A percentile compares a stretch with the other conserved stretches of the same genome.
These are phyloP conservation scores for Haematococcus lacustris DNA, from an alignment of 139 green algal species.

Conservation along the genomic window DNA sequence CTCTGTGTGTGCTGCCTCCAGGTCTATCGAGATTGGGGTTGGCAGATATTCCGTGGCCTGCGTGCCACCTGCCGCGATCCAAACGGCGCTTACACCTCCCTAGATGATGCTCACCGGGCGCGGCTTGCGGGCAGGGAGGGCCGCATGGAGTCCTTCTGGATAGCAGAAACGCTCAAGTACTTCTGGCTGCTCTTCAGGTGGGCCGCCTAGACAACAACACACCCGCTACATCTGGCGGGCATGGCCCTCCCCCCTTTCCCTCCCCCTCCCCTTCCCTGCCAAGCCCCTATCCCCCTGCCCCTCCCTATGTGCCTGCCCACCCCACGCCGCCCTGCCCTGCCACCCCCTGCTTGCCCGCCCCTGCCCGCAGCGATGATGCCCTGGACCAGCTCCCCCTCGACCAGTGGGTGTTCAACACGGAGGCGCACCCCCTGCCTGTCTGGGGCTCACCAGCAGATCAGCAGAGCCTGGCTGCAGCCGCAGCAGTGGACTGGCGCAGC, in stretches of 20 bases:
- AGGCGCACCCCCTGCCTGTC: conserved; percentile 73
- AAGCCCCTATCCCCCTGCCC: no score
- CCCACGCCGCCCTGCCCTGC: no score
- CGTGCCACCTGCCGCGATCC: conserved; percentile 38
- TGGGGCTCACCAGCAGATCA: conserved; percentile 30
- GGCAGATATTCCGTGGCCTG: conserved; percentile 72
- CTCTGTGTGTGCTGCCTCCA: no score
- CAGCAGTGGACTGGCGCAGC: no score
- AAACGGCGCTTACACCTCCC: conserved; percentile 56
- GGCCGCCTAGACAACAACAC: conserved; percentile 10
- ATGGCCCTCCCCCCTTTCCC: not conserved
- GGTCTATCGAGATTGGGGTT: conserved; percentile 70
- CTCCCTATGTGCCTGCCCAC: no score
- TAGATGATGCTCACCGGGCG: no score
- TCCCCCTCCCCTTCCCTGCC: no score
- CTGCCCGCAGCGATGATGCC: not conserved
- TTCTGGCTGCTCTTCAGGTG: conserved; percentile 72
- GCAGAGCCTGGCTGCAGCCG: no score
- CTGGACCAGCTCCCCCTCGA: not conserved
- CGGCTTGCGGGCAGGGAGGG: no score
- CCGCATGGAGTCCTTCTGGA: conserved; percentile 83
- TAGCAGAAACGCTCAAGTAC: conserved; percentile 86
- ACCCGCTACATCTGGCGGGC: not conserved
- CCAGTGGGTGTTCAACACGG: conserved; percentile 73
- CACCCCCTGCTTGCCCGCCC: no score